Conservation (phyloP, 805 yeast genomes). For the Isabelozyma gotoi region DNA sequence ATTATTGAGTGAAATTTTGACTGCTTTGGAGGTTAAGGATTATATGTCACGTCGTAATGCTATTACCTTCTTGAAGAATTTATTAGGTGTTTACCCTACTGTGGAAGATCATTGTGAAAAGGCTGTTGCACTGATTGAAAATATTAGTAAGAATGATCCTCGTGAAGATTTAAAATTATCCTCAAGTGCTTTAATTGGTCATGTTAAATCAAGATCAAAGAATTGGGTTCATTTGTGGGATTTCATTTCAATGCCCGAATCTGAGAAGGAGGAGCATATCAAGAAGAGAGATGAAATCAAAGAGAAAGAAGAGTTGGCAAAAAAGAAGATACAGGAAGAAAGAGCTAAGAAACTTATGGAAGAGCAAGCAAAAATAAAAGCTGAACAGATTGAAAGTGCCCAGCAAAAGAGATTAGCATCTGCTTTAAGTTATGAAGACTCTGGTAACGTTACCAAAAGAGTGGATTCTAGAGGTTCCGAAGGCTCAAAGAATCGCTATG, state of each 20-base stretch:
- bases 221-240: constrained; percentile 57
- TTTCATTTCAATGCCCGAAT: constrained; percentile 50
- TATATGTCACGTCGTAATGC: constrained; percentile 82
- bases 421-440: constrained; percentile 20
- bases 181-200: constrained; percentile 68
- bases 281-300: constrained; percentile 20
- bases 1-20: constrained; percentile 43
- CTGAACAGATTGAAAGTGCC: constrained; percentile 1
- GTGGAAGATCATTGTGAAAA: constrained; percentile 64
- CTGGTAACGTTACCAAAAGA: constrained; percentile 9
- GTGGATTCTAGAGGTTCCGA: constrained; percentile 9
- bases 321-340: constrained; percentile 13
- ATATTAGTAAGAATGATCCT: constrained; percentile 50
- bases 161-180: constrained; percentile 83
- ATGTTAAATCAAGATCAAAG: constrained; percentile 53
- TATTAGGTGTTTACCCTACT: constrained; percentile 63
- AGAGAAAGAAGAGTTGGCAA: constrained; percentile 12
- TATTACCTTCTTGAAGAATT: constrained; percentile 70
- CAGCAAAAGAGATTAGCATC: constrained; percentile 6
- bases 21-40: constrained; percentile 48
- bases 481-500: constrained; percentile 26
- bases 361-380: constrained; percentile 9
- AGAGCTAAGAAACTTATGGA: constrained; percentile 8
- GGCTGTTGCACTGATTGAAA: constrained; percentile 47
- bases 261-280: constrained; percentile 31